Evolutionary conservation across 352 stramenopile genomes (phyloP).

Genomic region (Pythium folliculosum): DNA sequence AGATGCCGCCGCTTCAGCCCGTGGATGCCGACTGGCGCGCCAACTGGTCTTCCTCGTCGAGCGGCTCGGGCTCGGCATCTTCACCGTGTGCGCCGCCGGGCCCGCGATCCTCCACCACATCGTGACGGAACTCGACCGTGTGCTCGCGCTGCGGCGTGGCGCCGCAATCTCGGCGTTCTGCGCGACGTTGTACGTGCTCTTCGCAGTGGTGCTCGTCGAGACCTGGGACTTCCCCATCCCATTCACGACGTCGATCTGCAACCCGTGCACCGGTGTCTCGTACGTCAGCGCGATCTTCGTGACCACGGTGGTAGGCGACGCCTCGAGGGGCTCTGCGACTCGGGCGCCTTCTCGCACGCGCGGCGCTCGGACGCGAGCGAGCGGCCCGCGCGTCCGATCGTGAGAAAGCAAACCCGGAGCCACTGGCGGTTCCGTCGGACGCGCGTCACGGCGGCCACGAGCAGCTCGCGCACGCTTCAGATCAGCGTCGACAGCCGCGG

Average conservation of each 20-base stretch:
- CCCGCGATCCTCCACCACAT: slow-evolving; percentile 5
- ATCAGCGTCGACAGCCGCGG: too few species aligned
- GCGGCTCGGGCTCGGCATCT: slow-evolving; percentile 6
- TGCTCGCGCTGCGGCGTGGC: neutral
- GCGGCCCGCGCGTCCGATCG: too few species aligned
- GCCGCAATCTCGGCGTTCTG: slow-evolving; percentile 1
- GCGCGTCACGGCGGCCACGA: neutral
- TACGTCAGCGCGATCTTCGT: slow-evolving; percentile 1
- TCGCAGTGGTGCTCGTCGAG: neutral
- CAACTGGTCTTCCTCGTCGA: slow-evolving; percentile 18
- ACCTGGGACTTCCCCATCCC: slow-evolving; percentile 16
- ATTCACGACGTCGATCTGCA: slow-evolving; percentile 5
- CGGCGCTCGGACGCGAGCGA: too few species aligned
- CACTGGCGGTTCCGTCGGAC: neutral
- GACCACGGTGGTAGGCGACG: slow-evolving; percentile 7
- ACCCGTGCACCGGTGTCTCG: neutral
- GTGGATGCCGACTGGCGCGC: slow-evolving; percentile 5
- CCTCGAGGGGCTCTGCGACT: slow-evolving; percentile 1
- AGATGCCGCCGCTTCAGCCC: slow-evolving; percentile 4
- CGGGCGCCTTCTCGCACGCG: neutral
- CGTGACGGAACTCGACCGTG: slow-evolving; percentile 8
- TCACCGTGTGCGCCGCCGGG: neutral
- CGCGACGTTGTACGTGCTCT: neutral
- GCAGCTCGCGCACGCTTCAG: neutral
- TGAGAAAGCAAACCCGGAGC: neutral